Percentiles rank a stretch among this genome's conserved stretches.
Conservation (phyloP, 2,329 filamentous ascomycete genomes). For the Simplicillium aogashimaense region DNA sequence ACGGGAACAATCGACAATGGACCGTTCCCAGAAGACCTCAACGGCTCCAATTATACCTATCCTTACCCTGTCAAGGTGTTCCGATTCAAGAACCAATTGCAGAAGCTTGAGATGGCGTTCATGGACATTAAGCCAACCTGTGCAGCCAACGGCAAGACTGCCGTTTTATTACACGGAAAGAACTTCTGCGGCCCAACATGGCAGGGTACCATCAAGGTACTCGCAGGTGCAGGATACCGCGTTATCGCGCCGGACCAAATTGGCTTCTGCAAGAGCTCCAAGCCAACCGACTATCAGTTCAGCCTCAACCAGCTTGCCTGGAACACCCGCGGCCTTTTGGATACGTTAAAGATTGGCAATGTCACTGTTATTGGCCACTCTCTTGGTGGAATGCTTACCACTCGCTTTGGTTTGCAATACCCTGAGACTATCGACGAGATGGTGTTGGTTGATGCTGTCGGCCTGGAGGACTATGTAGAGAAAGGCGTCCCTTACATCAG, state of each 20-base stretch:
- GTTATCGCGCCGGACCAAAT: slow-evolving; percentile 44
- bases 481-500: slow-evolving; percentile 35
- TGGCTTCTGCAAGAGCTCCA: slow-evolving; percentile 48
- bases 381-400: slow-evolving; percentile 43
- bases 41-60: slow-evolving; percentile 42
- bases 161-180: slow-evolving; percentile 42
- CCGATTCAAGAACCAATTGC: slow-evolving; percentile 34
- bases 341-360: slow-evolving; percentile 29
- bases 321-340: slow-evolving; percentile 39
- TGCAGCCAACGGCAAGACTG: slow-evolving; percentile 26
- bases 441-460: slow-evolving; percentile 40
- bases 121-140: slow-evolving; percentile 36
- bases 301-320: slow-evolving; percentile 38
- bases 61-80: slow-evolving; percentile 39
- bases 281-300: slow-evolving; percentile 40
- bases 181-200: slow-evolving; percentile 47
- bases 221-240: slow-evolving; percentile 34
- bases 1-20: slow-evolving; percentile 22
- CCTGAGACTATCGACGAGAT: slow-evolving; percentile 29
- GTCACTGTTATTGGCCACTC: slow-evolving; percentile 43
- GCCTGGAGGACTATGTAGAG: slow-evolving; percentile 43
- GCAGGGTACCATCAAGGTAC: slow-evolving; percentile 32
- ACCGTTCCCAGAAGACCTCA: slow-evolving; percentile 29
- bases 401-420: slow-evolving; percentile 41
- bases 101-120: slow-evolving; percentile 43